phyloP scores from a whole-genome alignment of 768 basidiomycete species.

The Russula sp. region DNA sequence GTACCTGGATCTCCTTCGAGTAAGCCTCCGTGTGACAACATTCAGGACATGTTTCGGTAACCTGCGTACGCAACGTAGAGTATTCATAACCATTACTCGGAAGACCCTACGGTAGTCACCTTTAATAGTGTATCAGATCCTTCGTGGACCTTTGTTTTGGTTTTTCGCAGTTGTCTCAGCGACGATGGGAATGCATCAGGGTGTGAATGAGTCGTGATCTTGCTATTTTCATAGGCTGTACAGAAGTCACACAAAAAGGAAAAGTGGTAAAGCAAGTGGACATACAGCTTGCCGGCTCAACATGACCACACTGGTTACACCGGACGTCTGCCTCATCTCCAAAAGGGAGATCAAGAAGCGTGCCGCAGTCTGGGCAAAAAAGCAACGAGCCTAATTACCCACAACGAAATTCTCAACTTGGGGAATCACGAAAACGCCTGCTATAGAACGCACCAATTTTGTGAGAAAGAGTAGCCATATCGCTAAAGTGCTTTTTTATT shows the following conservation, averaged over 20 bases:
- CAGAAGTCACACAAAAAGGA: neutral
- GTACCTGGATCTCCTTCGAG: slow-evolving; percentile 84
- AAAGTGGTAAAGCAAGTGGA: slow-evolving; percentile 30
- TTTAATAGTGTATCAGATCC: slow-evolving; percentile 61
- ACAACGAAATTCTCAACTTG: neutral
- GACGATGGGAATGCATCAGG: slow-evolving; percentile 93
- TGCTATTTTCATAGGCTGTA: slow-evolving; percentile 86
- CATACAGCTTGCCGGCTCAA: slow-evolving; percentile 88
- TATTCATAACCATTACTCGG: neutral
- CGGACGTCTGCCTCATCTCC: slow-evolving; percentile 68
- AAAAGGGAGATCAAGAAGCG: slow-evolving; percentile 76
- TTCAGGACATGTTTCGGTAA: slow-evolving; percentile 83
- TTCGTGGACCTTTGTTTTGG: slow-evolving; percentile 77
- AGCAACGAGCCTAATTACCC: slow-evolving; percentile 70
- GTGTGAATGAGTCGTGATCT: slow-evolving; percentile 86
- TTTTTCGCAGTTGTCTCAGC: slow-evolving; percentile 83
- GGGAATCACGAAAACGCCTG: neutral
- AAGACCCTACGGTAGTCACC: slow-evolving; percentile 39
- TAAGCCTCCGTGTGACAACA: slow-evolving; percentile 85
- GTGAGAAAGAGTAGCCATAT: slow-evolving; percentile 38
- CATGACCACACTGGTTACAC: slow-evolving; percentile 86
- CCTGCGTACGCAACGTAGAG: slow-evolving; percentile 44
- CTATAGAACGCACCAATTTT: slow-evolving; percentile 45
- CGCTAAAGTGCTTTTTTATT: neutral
- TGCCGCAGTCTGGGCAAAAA: slow-evolving; percentile 93